Percentiles rank a stretch among this genome's conserved stretches.
Conservation (phyloP, 2,329 filamentous ascomycete species). For the Fusarium sp. region DNA sequence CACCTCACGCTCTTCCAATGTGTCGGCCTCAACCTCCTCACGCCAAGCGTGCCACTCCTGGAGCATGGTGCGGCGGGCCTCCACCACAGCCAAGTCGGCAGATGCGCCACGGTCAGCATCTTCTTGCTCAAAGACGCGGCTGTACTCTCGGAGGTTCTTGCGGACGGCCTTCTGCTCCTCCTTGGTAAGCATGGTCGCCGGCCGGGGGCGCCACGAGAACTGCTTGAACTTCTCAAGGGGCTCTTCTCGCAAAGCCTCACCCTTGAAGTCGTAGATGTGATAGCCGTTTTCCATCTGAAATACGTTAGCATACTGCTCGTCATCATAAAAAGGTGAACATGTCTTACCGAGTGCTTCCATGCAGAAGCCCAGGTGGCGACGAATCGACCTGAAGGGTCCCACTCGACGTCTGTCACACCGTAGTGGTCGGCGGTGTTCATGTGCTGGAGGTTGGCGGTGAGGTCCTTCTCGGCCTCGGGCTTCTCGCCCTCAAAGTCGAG, state of each 20-base stretch:
- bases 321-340: constrained; percentile 20
- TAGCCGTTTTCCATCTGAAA: constrained; percentile 98
- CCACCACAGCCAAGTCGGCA: constrained; percentile 92
- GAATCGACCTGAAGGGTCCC: constrained; percentile 95
- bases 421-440: constrained; percentile 97
- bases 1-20: constrained; percentile 73
- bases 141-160: constrained; percentile 98
- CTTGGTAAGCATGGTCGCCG: constrained; percentile 87
- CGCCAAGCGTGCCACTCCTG: constrained; percentile 91
- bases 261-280: constrained; percentile 97
- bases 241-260: constrained; percentile 87
- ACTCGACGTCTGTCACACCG: constrained; percentile 95
- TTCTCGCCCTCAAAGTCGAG: constrained; percentile 98
- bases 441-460: constrained; percentile 91
- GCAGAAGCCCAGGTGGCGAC: constrained; percentile 91
- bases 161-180: constrained; percentile 98
- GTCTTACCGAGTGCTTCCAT: constrained; percentile 91
- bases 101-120: constrained; percentile 92
- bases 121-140: constrained; percentile 91
- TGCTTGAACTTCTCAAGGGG: constrained; percentile 98
- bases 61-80: constrained; percentile 80
- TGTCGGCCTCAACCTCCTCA: constrained; percentile 72
- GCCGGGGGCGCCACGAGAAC: constrained; percentile 91
- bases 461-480: constrained; percentile 88
- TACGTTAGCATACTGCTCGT: constrained; percentile 16